phyloP scores from a whole-genome alignment of 352 stramenopile genomes.

The Pythium myriotylum region DNA sequence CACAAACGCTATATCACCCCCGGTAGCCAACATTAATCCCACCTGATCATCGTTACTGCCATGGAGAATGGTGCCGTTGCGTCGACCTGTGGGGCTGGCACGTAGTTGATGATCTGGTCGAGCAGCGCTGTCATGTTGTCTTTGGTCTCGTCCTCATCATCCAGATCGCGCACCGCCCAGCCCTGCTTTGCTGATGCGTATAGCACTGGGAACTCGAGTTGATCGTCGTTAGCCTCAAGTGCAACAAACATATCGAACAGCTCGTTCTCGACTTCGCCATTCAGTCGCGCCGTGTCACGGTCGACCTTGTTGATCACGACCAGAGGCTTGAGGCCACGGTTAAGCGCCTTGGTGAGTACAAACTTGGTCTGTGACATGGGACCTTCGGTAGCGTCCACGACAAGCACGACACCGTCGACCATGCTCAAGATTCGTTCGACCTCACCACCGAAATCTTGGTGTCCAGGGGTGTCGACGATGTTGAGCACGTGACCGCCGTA shows the following conservation, averaged over 20 bases:
- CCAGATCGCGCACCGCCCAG: conserved; percentile 93
- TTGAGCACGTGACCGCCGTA: conserved; percentile 96
- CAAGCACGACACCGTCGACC: conserved; percentile 96
- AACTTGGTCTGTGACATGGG: conserved; percentile 99
- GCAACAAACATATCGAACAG: conserved; percentile 97
- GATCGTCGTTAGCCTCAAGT: conserved; percentile 92
- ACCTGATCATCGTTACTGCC: conserved; percentile 95
- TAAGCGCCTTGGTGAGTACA: conserved; percentile 96
- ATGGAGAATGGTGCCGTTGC: conserved; percentile 92
- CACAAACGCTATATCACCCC: background rate
- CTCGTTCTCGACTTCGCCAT: conserved; percentile 96
- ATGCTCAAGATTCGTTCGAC: conserved; percentile 97
- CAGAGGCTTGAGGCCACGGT: conserved; percentile 91
- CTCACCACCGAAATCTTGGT: conserved; percentile 99
- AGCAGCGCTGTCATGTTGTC: conserved; percentile 96
- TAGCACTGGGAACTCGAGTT: conserved; percentile 97
- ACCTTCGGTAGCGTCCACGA: conserved; percentile 97
- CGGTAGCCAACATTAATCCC: conserved; percentile 22
- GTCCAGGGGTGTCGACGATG: conserved; percentile 97
- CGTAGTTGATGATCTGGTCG: conserved; percentile 95
- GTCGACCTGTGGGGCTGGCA: conserved; percentile 87
- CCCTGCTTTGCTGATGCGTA: conserved; percentile 96
- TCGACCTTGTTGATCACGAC: conserved; percentile 99
- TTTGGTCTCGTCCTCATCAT: conserved; percentile 57
- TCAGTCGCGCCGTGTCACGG: conserved; percentile 87